phyloP scores from a whole-genome alignment of 768 basidiomycete species.

The Nidularia sp. region DNA sequence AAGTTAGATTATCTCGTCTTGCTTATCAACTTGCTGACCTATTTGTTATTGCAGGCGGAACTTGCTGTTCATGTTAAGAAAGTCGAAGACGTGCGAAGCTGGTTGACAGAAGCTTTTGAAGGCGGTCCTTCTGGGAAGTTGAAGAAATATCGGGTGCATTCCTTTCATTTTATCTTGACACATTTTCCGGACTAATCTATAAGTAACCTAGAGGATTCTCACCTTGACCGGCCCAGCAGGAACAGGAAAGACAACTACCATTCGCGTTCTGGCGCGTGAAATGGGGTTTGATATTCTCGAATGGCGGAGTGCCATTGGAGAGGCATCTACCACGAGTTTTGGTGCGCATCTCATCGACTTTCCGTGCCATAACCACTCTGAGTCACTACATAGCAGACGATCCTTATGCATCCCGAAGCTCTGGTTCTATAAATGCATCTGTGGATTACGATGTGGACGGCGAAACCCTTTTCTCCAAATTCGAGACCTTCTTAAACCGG shows the following conservation, averaged over 20 bases:
- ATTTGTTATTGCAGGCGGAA: slow-evolving; percentile 44
- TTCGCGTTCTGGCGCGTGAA: slow-evolving; percentile 72
- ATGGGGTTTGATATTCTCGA: slow-evolving; percentile 80
- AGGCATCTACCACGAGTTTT: slow-evolving; percentile 25
- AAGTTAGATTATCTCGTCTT: slow-evolving; percentile 27
- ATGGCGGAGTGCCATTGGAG: slow-evolving; percentile 72
- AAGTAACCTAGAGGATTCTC: slow-evolving; percentile 64
- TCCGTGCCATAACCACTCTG: background rate
- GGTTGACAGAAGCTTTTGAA: slow-evolving; percentile 70
- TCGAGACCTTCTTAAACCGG: slow-evolving; percentile 70
- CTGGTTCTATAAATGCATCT: background rate
- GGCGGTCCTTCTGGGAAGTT: slow-evolving; percentile 62
- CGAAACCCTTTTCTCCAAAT: slow-evolving; percentile 60
- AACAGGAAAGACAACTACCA: slow-evolving; percentile 83
- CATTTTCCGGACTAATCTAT: background rate
- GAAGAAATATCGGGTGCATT: slow-evolving; percentile 69
- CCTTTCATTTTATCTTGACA: background rate
- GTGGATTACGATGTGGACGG: slow-evolving; percentile 21
- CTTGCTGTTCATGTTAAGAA: slow-evolving; percentile 79
- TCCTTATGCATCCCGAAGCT: background rate
- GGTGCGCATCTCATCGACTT: slow-evolving; percentile 8
- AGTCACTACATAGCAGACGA: background rate
- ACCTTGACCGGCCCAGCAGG: slow-evolving; percentile 87
- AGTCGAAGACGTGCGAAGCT: slow-evolving; percentile 71
- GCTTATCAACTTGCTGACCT: background rate